These are phyloP conservation scores for Evernia prunastri DNA, from an alignment of 495 filamentous ascomycete species.

Conservation along the genomic window DNA sequence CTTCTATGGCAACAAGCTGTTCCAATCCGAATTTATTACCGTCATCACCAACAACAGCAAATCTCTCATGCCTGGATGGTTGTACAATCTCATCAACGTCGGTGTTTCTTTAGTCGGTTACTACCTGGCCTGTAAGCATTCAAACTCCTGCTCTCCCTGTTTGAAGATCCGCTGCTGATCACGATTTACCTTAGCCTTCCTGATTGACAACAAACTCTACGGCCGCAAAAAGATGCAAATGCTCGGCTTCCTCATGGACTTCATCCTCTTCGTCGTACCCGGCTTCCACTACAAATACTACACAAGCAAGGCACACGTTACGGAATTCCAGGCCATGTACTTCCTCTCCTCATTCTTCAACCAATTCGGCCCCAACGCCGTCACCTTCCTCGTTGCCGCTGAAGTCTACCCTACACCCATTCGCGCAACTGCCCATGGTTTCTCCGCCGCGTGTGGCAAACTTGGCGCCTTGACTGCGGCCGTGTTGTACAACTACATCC, in stretches of 20 bases:
- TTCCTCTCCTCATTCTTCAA: constrained; percentile 93
- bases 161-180: background rate
- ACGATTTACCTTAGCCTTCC: constrained; percentile 39
- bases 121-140: constrained; percentile 55
- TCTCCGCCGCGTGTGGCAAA: constrained; percentile 80
- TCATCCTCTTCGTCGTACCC: constrained; percentile 80
- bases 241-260: constrained; percentile 77
- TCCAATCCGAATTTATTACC: constrained; percentile 78
- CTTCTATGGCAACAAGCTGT: constrained; percentile 98
- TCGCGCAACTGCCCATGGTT: constrained; percentile 83
- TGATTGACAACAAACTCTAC: constrained; percentile 88
- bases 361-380: constrained; percentile 88
- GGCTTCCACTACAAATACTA: constrained; percentile 81
- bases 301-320: constrained; percentile 54
- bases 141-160: background rate
- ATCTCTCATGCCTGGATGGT: constrained; percentile 43
- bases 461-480: constrained; percentile 74
- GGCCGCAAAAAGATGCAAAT: constrained; percentile 91
- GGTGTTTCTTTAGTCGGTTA: constrained; percentile 77
- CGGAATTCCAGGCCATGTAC: constrained; percentile 85
- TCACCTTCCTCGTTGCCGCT: constrained; percentile 86
- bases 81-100: constrained; percentile 85
- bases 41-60: constrained; percentile 42
- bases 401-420: constrained; percentile 88
- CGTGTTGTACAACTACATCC: constrained; percentile 84